Evolutionary conservation across 306 rosid species (phyloP).

Genomic region (Casuarina equisetifolia): DNA sequence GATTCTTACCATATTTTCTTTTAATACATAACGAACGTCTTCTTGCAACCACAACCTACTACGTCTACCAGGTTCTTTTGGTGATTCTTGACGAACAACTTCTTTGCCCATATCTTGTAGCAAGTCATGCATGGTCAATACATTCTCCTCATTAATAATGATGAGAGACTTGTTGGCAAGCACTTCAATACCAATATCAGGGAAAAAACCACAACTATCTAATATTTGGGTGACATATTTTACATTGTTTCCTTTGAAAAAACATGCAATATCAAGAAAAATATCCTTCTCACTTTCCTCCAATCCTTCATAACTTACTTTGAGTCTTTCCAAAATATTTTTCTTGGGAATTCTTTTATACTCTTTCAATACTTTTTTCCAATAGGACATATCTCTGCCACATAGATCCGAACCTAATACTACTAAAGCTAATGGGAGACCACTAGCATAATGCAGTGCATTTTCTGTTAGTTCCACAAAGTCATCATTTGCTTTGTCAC

Average conservation of each 20-base stretch:
- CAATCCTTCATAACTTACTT: not conserved
- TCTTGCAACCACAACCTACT: not conserved
- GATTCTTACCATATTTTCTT: not conserved
- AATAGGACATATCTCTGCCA: not conserved
- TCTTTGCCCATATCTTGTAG: not conserved
- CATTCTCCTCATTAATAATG: not conserved
- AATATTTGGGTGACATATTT: not conserved
- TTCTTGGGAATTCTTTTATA: not conserved
- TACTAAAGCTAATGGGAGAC: not conserved
- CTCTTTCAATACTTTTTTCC: not conserved
- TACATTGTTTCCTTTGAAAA: not conserved
- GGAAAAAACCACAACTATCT: not conserved
- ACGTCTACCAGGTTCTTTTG: not conserved
- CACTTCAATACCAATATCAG: not conserved
- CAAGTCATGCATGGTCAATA: not conserved
- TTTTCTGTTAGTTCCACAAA: not conserved
- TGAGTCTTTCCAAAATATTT: not conserved
- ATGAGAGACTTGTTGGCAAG: not conserved
- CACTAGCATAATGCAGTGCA: not conserved
- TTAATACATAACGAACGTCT: not conserved
- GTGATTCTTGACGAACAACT: not conserved
- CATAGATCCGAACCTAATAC: not conserved
- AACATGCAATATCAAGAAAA: not conserved
- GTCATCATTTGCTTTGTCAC: not conserved
- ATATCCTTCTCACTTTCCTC: slow-evolving; percentile 2